Evolutionary conservation across 352 stramenopile species (phyloP).

Genomic region (Elongisporangium undulatum): DNA sequence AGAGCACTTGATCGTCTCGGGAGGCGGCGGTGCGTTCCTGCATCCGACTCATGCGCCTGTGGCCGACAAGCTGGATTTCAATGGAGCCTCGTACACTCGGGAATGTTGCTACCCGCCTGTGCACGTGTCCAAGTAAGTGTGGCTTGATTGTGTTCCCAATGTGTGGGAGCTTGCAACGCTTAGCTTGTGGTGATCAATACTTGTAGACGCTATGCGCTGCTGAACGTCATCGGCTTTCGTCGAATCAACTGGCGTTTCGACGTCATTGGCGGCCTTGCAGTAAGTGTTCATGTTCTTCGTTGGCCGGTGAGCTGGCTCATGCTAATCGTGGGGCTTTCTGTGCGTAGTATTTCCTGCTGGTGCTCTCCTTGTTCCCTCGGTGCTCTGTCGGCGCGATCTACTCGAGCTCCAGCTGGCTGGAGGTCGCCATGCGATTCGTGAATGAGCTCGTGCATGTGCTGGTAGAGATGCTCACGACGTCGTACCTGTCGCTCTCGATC

Average conservation of each 20-base stretch:
- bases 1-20: conserved; percentile 84
- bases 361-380: conserved; percentile 91
- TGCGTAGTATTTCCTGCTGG: conserved; percentile 85
- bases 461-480: conserved; percentile 67
- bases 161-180: conserved; percentile 1
- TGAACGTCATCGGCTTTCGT: conserved; percentile 88
- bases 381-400: conserved; percentile 82
- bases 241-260: conserved; percentile 93
- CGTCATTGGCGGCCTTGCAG: conserved; percentile 82
- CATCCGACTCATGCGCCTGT: conserved; percentile 85
- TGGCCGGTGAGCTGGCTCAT: background rate
- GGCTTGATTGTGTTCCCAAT: background rate
- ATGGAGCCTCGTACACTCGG: conserved; percentile 70
- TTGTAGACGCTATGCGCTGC: conserved; percentile 69
- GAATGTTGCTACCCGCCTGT: conserved; percentile 78
- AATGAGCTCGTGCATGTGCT: conserved; percentile 51
- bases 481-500: conserved; percentile 68
- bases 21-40: conserved; percentile 86
- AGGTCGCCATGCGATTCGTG: conserved; percentile 36
- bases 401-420: conserved; percentile 37
- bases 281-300: conserved; percentile 18
- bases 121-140: conserved; percentile 63
- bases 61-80: conserved; percentile 49
- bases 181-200: conserved; percentile 2
- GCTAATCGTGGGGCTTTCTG: conserved; percentile 3